Base-by-base conservation (phyloP, 495 filamentous ascomycete genomes). In the Tuber borchii region DNA sequence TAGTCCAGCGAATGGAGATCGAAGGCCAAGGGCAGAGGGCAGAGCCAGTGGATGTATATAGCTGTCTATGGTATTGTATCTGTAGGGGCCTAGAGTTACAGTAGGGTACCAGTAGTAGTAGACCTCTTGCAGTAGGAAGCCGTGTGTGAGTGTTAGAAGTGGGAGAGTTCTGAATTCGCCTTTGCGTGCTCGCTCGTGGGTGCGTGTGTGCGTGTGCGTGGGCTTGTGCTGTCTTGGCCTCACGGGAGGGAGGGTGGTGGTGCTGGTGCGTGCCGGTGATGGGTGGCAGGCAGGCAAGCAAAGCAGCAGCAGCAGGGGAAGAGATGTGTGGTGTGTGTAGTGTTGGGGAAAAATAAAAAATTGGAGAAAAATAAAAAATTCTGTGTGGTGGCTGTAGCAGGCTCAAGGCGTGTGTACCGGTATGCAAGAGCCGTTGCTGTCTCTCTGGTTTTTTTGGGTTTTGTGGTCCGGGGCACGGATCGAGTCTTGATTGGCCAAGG, bases 181-280 rank as follows among this genome's bases (percentile, higher is more conserved):
- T 71, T 79, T 79, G 75, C 45, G 77, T 79, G 77, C 77, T 79
- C 72, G 77, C 77, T 79, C 72, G 77, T 79, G 56, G 10, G 56
- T 76, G 78, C 69, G 73, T 70, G 73, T 9, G n/a, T 43, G 48
- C 40, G 73, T 22, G n/a, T 43, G 48, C 40, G 77, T 79, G 70
- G 71, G 74, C 76, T 79, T 68, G 70, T 44, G 74, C 71, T 73
- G 75, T 70, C 76, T 79, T 79, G 78, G 78, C 78, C 70, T 73
- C 76, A 75, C 78, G 78, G 78, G 76, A 79, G 73, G 76, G 43
- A 40, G 45, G 73, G 76, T 74, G 77, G 78, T 56, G 51, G 19
- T 48, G 46, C 46, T 22, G 46, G 46, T 48, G 46, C 46, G 46
- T 48, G 46, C 51, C 51, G 22, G 51, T n/a, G 51, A 56, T 56